Evolutionary conservation across 805 yeast genomes (phyloP).

Genomic region (Candida maesae): DNA sequence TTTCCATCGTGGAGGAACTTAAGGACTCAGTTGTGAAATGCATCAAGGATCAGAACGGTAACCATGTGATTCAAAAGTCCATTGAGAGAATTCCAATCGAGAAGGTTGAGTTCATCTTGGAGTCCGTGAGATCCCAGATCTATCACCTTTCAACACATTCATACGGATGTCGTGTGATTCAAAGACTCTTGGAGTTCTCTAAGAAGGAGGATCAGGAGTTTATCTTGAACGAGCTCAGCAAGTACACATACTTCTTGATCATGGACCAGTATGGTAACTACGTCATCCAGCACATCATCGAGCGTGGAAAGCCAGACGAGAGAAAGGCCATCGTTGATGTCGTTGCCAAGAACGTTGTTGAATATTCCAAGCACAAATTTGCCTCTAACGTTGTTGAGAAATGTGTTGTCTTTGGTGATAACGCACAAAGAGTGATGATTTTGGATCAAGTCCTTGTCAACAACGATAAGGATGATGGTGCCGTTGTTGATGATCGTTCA

Average conservation of each 20-base stretch:
- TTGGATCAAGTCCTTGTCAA: conserved; percentile 63
- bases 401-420: conserved; percentile 72
- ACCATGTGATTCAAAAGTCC: conserved; percentile 94
- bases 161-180: conserved; percentile 96
- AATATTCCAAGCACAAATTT: conserved; percentile 91
- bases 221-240: conserved; percentile 68
- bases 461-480: conserved; percentile 35
- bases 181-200: conserved; percentile 82
- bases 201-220: conserved; percentile 56
- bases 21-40: conserved; percentile 56
- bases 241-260: conserved; percentile 68
- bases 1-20: conserved; percentile 66
- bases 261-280: conserved; percentile 98
- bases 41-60: conserved; percentile 95
- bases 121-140: conserved; percentile 62
- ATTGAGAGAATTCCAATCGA: conserved; percentile 81
- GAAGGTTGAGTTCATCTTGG: conserved; percentile 65
- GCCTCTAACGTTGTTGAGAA: conserved; percentile 98
- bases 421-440: conserved; percentile 56
- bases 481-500: conserved; percentile 54
- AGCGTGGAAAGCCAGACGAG: conserved; percentile 66
- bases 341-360: conserved; percentile 69
- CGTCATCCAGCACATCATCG: conserved; percentile 93
- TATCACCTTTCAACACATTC: conserved; percentile 91
- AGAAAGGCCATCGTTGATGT: conserved; percentile 59